These are phyloP conservation scores for Alopecurus myosuroides DNA, from an alignment of 176 grass and related monocot species.

Conservation along the genomic window DNA sequence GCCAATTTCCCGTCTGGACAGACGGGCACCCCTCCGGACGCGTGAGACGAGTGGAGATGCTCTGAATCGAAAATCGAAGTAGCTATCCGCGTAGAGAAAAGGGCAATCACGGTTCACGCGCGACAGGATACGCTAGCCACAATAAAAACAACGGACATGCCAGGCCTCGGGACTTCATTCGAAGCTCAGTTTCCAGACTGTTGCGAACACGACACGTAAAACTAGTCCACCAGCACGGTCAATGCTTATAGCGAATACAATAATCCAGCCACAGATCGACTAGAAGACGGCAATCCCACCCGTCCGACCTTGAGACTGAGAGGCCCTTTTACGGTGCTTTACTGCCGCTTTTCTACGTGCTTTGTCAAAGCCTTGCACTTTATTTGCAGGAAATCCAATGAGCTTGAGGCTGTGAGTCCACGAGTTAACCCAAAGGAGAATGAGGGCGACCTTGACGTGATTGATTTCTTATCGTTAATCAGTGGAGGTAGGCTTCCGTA, in stretches of 20 bases:
- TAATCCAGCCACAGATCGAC: background rate
- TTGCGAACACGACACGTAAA: background rate
- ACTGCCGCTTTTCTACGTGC: background rate
- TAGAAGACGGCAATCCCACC: background rate
- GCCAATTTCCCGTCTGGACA: too few relatives aligned
- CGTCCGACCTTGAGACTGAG: background rate
- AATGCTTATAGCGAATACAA: background rate
- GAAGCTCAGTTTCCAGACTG: background rate
- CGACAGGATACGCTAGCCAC: background rate
- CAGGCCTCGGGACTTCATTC: background rate
- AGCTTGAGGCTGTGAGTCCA: background rate
- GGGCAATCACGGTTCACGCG: background rate
- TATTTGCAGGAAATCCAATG: constrained; percentile 14
- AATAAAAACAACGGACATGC: background rate
- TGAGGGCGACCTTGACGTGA: background rate
- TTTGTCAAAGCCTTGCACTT: constrained; percentile 14
- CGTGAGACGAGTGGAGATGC: too few relatives aligned
- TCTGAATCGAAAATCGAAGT: background rate
- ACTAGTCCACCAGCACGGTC: constrained; percentile 9
- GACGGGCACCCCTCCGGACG: too few relatives aligned
- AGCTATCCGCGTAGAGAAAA: constrained; percentile 15
- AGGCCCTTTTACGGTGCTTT: background rate
- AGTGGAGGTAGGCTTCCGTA: constrained; percentile 33
- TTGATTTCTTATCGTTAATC: background rate
- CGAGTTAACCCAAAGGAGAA: background rate